These are phyloP conservation scores for Cichorium intybus DNA, from an alignment of 140 eudicot species.

Conservation along the genomic window DNA sequence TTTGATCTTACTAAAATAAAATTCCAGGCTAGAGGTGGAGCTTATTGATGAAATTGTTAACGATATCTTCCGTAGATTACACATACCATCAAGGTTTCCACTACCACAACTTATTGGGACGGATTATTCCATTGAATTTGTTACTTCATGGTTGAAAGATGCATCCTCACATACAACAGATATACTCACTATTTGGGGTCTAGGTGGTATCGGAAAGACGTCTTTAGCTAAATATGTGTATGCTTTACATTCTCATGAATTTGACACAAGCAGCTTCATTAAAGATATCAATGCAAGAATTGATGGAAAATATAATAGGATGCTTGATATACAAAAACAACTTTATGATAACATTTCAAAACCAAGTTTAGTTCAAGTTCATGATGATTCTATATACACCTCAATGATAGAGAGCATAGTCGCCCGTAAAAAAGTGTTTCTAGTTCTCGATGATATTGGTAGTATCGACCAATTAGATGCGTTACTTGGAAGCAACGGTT, in stretches of 20 bases:
- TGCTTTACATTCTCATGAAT: background rate
- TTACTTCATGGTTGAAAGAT: too few species aligned
- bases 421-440: too few species aligned
- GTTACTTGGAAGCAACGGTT: constrained; percentile 2
- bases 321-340: constrained; percentile 7
- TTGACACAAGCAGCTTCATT: background rate
- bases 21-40: constrained; percentile 6
- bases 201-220: too few species aligned
- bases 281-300: background rate
- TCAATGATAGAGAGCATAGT: too few species aligned
- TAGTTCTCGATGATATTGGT: constrained; percentile 21
- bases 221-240: background rate
- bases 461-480: background rate
- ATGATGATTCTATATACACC: constrained; percentile 5
- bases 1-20: background rate
- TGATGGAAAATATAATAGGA: background rate
- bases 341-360: constrained; percentile 1
- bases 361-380: background rate
- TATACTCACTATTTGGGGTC: too few species aligned
- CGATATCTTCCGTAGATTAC: background rate
- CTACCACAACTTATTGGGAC: too few species aligned
- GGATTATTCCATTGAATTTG: too few species aligned
- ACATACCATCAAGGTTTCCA: too few species aligned
- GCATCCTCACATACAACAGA: too few species aligned
- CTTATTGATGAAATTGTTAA: constrained; percentile 4